Base-by-base conservation (phyloP, 2,329 filamentous ascomycete species). In the Bertia moriformis region DNA sequence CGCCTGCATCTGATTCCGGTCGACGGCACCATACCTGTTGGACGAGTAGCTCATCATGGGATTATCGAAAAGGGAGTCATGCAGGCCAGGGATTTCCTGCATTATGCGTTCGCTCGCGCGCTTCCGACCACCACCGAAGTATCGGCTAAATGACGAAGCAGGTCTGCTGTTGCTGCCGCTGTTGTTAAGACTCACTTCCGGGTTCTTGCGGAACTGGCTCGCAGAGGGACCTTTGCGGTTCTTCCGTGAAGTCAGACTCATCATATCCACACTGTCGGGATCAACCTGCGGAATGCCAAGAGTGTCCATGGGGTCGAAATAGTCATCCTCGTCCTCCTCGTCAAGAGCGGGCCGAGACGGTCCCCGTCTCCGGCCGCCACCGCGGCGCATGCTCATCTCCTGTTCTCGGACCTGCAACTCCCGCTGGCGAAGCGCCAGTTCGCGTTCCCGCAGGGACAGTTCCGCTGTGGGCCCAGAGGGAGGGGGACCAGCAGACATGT, bases 41-140 rank as follows among this genome's bases (percentile, higher is more conserved):
- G 77, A 81, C 2, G 77, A 78, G 56, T 81, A 82, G 32, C 70
- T 70, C 66, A 82, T 69, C 53, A 82, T 65, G 3, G 77, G 72
- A 46, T 80, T 77, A 50, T 77, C 72, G 59, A 78, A 65, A 41
- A 81, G 65, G 14, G 72, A 71, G 44, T 77, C 70, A 49, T 77
- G 71, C 18, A 78, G 59, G 14, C 67, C 65, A 1, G 76, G 75
- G 44, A 80, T 69, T 46, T 79, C 70, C 40, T 62, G 58, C 62
- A 80, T 71, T 46, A 80, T 39, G 75, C 63, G 48, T 71, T 79
- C 14, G 67, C 60, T 42, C 74, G 66, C 49, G 76, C 77, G 22
- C 22, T 27, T 27, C 7, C n/a, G 7, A 27, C 22, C 22, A 27
- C 22, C 22, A 27, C 22, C 22, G 22, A 27, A 27, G n/a, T 27